These are phyloP conservation scores for Mycena pura DNA, from an alignment of 768 basidiomycete species.

Conservation along the genomic window DNA sequence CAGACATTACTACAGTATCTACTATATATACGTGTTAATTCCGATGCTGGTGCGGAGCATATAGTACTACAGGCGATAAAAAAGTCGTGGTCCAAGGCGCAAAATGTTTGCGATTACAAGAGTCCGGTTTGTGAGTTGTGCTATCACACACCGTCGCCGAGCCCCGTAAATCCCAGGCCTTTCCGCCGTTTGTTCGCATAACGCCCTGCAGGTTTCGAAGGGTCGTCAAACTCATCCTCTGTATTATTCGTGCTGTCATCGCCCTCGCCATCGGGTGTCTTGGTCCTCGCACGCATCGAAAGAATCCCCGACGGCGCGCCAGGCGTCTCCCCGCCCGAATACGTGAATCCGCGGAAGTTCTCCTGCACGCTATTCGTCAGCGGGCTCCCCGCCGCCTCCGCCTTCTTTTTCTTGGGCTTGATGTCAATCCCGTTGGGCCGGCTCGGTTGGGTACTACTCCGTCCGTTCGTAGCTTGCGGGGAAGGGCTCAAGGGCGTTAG, in stretches of 20 bases:
- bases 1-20: slow-evolving; percentile 4
- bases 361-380: slow-evolving; percentile 94
- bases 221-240: slow-evolving; percentile 82
- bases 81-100: neutral
- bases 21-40: slow-evolving; percentile 14
- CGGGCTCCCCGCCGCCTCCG: slow-evolving; percentile 62
- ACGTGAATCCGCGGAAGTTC: slow-evolving; percentile 95
- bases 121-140: neutral
- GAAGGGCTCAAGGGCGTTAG: slow-evolving; percentile 20
- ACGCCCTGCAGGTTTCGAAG: slow-evolving; percentile 66
- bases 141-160: slow-evolving; percentile 43
- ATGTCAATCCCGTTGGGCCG: slow-evolving; percentile 58
- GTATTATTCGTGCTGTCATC: slow-evolving; percentile 64
- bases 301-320: slow-evolving; percentile 51
- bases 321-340: slow-evolving; percentile 76
- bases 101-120: slow-evolving; percentile 15
- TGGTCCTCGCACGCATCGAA: slow-evolving; percentile 29
- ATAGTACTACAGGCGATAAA: slow-evolving; percentile 7
- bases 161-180: slow-evolving; percentile 48
- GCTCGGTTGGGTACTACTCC: slow-evolving; percentile 25
- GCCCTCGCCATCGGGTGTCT: slow-evolving; percentile 31
- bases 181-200: slow-evolving; percentile 66
- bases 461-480: slow-evolving; percentile 24
- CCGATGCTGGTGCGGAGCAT: slow-evolving; percentile 13
- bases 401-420: slow-evolving; percentile 53